These are phyloP conservation scores for Sporisorium iseilematis-ciliati DNA, from an alignment of 1,284 basidiomycete genomes.

Conservation along the genomic window DNA sequence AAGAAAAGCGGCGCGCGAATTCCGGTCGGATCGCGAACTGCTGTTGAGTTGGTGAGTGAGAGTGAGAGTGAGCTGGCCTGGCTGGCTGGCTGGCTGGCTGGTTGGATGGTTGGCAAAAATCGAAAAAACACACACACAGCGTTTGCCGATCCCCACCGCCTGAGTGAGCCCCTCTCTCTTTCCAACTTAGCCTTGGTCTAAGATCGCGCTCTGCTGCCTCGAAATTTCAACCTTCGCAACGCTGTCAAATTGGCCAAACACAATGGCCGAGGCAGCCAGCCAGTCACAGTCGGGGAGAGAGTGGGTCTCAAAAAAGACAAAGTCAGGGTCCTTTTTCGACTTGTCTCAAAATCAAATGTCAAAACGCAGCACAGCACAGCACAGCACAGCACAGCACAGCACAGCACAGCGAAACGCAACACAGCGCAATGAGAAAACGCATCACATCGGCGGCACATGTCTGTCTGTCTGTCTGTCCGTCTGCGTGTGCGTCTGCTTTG, in stretches of 20 bases:
- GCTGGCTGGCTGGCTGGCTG: not conserved
- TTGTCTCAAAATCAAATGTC: not conserved
- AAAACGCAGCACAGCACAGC: too few relatives aligned
- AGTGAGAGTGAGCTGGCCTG: not conserved
- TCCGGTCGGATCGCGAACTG: not conserved
- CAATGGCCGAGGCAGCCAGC: not conserved
- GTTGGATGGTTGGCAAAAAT: not conserved
- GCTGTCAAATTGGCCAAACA: not conserved
- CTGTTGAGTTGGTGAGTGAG: not conserved
- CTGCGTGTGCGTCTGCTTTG: slow-evolving; percentile 2
- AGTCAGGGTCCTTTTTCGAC: slow-evolving; percentile 1
- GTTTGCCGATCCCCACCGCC: not conserved
- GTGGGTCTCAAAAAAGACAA: not conserved
- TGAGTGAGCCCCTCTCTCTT: not conserved
- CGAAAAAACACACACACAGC: not conserved
- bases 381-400: too few relatives aligned
- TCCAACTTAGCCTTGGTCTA: not conserved
- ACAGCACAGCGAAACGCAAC: too few relatives aligned
- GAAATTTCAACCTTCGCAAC: not conserved
- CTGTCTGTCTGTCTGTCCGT: not conserved
- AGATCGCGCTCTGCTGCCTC: slow-evolving; percentile 1
- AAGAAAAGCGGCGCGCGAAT: not conserved
- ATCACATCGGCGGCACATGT: too few relatives aligned
- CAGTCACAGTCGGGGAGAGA: too few relatives aligned
- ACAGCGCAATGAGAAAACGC: too few relatives aligned